Percentiles rank a stretch among this genome's conserved stretches.
Evolutionary conservation across 306 rosid species (phyloP).

Genomic region (Acacia crassicarpa): DNA sequence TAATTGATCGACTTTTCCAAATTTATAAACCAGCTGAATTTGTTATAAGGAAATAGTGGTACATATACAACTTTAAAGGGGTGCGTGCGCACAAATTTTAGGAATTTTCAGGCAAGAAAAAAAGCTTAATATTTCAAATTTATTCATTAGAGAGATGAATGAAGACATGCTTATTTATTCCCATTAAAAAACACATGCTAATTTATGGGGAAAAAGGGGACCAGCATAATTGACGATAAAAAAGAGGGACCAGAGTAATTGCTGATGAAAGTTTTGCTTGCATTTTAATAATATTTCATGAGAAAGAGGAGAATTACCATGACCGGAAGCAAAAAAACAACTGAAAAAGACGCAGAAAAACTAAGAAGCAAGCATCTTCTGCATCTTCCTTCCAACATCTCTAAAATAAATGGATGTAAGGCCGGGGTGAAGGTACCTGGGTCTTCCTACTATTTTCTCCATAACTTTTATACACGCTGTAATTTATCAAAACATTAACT

Average conservation of each 20-base stretch:
- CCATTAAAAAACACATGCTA: no score
- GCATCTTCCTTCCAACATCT: neutral
- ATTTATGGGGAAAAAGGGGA: no score
- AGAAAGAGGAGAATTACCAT: neutral
- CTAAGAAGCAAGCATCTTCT: neutral
- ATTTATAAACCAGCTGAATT: no score
- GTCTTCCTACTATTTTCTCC: conserved; percentile 23
- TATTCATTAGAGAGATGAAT: neutral
- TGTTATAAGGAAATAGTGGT: no score
- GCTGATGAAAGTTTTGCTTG: neutral
- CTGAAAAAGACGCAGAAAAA: neutral
- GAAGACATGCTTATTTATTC: neutral
- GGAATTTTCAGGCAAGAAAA: neutral
- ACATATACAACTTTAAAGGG: neutral
- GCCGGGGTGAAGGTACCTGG: neutral
- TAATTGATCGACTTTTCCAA: no score
- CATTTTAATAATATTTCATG: neutral
- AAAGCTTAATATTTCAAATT: neutral
- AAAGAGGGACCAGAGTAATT: no score
- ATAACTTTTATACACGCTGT: neutral
- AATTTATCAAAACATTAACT: neutral
- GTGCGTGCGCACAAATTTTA: neutral
- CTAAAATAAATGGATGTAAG: neutral
- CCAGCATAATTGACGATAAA: no score
- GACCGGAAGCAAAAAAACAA: neutral